Evolutionary conservation across 2,329 filamentous ascomycete species (phyloP), one percentile per base, ranked within the genome.

Genomic region (Aspergillus ustus): DNA sequence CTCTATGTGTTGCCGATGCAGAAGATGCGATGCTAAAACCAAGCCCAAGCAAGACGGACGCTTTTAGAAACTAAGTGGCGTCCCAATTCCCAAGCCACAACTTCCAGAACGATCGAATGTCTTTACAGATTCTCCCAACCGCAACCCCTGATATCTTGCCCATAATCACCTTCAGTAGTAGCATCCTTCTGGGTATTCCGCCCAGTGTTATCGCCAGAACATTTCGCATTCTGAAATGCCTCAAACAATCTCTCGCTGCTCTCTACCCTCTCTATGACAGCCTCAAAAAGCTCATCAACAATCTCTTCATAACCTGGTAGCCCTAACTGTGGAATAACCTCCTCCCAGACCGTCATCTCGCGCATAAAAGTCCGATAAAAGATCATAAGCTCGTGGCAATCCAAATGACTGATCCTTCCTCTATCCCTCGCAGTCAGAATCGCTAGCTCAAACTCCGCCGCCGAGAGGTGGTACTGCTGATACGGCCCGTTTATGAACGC

Each of bases 401-500:
- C 34, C 34, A 40, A 4, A 15, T 13, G 34, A 15, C 34, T 40
- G 34, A 40, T 15, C 15, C 15, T 40, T 4, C 60, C 55, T 9
- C 56, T 52, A 1, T 22, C n/a, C 6, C 72, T 60, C 1, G 52
- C 7, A 7, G 61, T 25, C 13, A 69, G 57, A 15, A 72, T 55
- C 1, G 56, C 53, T 1, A 25, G 8, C 43, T 67, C 67, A 2
- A 63, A 48, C 3, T 19, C 52, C 15, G 11, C 13, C 31, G 50
- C 52, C n/a, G 31, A 49, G 17, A 15, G 17, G 31, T 25, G 45
- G 25, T 56, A 57, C 34, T 19, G 29, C 28, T 15, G 17, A 34
- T 54, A 66, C 15, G 51, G n/a, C 7, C 60, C 52, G 1, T 28
- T 15, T 9, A 66, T 40, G n/a, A 59, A 67, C 2, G 17, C 9